Base-by-base conservation (phyloP, 2,329 filamentous ascomycete genomes). In the Grosmannia penicillata region DNA sequence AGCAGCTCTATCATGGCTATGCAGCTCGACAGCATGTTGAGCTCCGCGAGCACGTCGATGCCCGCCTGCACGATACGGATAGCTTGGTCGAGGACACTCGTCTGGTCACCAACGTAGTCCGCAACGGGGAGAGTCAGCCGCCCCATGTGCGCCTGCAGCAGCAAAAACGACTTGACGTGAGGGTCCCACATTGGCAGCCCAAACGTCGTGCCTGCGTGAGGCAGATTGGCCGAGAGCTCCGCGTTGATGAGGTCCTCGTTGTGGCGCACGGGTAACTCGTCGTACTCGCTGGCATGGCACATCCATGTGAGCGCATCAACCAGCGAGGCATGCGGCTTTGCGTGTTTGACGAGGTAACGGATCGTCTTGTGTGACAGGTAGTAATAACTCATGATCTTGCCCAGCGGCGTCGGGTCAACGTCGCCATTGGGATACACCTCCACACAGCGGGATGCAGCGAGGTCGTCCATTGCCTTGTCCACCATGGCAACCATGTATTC, bases 321-420 rank as follows among this genome's bases (percentile, higher is more conserved):
- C 54, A 98, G 93, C 1, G 70, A 75, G 3, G 40, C 45, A 21
- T 33, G 36, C 2, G 82, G 84, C 15, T 77, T 63, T 0, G 76
- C 71, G 47, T 89, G 72, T 33, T 74, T 69, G 45, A 82, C 75
- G 7, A 98, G 72, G 50, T 85, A 78, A 1, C 91, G 82, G 50
- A 98, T 86, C 0, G 91, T 98, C 59, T 82, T 82, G 62, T 98
- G 91, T 0, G 87, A 93, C 34, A 91, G 77, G 54, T 98, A 98
- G 68, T 98, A 98, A 67, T 96, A 98, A 56, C 83, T 93, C 85
- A 96, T 95, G 53, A 98, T 96, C 63, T 94, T 95, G 51, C 91
- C 91, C 7, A 96, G 70, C 0, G 89, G 79, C 0, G 91, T 96
- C 1, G 89, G 67, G 49, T 94, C 82, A 22, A 98, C 78, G 48